phyloP scores from a whole-genome alignment of 2,329 filamentous ascomycete genomes.

The Aspergillus sp. region DNA sequence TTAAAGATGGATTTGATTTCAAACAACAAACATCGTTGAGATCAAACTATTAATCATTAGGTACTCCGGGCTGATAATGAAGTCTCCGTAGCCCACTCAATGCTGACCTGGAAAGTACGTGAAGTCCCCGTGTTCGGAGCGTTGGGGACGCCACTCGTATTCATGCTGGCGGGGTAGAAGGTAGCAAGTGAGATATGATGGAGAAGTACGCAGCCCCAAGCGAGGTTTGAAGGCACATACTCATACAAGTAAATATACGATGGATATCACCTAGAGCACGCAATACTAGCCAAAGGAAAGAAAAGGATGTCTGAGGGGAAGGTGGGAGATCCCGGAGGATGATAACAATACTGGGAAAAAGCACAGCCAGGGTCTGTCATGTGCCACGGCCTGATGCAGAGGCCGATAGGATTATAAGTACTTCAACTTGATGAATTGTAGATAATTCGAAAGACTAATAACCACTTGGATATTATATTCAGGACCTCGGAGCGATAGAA shows the following conservation, averaged over 20 bases:
- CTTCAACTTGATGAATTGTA: too few species aligned
- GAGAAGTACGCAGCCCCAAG: neutral
- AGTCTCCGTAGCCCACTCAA: too few species aligned
- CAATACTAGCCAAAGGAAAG: too few species aligned
- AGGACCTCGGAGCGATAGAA: neutral
- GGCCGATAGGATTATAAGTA: neutral
- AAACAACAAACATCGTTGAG: conserved; percentile 23
- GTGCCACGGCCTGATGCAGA: neutral
- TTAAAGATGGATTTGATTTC: conserved; percentile 21
- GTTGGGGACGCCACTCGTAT: neutral
- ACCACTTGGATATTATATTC: neutral
- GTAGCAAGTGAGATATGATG: neutral
- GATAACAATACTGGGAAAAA: neutral
- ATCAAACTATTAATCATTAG: conserved; percentile 17
- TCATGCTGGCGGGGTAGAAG: neutral
- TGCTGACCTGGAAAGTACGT: neutral
- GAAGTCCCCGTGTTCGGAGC: neutral
- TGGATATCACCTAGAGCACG: too few species aligned
- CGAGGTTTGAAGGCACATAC: neutral
- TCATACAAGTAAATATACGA: neutral
- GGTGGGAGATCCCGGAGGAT: neutral
- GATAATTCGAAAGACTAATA: too few species aligned
- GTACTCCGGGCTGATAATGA: neutral
- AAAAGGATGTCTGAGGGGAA: neutral
- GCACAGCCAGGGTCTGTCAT: neutral